Percentiles rank a stretch among this genome's conserved stretches.
These are phyloP conservation scores for Usnea hakonensis DNA, from an alignment of 495 filamentous ascomycete species.

Conservation along the genomic window DNA sequence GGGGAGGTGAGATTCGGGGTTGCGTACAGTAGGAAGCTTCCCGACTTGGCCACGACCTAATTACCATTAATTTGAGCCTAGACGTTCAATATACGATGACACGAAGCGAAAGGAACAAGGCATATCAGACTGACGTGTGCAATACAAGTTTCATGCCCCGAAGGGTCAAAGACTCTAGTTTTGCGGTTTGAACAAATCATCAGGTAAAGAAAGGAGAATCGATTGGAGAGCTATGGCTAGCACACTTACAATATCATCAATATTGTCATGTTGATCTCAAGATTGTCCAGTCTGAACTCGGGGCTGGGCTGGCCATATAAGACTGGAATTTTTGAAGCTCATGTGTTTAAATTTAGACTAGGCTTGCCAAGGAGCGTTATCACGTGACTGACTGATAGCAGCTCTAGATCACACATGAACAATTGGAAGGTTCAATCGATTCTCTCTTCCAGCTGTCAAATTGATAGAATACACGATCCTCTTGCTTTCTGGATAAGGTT, in stretches of 20 bases:
- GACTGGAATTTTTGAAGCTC: not conserved
- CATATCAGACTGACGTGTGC: conserved; percentile 98
- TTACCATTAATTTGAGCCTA: not conserved
- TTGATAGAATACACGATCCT: not conserved
- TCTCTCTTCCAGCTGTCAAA: too few relatives aligned
- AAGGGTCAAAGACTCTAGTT: conserved; percentile 99
- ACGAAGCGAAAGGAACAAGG: not conserved
- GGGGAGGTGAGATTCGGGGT: not conserved
- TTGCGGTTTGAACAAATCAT: conserved; percentile 84
- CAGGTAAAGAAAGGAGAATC: conserved; percentile 33
- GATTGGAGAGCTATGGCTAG: conserved; percentile 9
- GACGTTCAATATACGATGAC: not conserved
- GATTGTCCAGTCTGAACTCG: not conserved
- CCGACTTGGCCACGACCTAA: not conserved
- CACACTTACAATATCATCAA: conserved; percentile 1
- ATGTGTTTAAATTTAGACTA: too few relatives aligned
- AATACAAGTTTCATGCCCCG: conserved; percentile 86
- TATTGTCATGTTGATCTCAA: not conserved
- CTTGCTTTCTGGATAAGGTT: not conserved
- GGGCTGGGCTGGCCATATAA: too few relatives aligned
- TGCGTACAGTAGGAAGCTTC: not conserved
- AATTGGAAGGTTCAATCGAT: too few relatives aligned
- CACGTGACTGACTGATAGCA: too few relatives aligned
- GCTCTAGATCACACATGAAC: too few relatives aligned
- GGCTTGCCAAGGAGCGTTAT: not conserved